A percentile compares a stretch with the other conserved stretches of the same genome.
These are phyloP conservation scores for Euclidium syriacum DNA, from an alignment of 345 rosid genomes.

Conservation along the genomic window DNA sequence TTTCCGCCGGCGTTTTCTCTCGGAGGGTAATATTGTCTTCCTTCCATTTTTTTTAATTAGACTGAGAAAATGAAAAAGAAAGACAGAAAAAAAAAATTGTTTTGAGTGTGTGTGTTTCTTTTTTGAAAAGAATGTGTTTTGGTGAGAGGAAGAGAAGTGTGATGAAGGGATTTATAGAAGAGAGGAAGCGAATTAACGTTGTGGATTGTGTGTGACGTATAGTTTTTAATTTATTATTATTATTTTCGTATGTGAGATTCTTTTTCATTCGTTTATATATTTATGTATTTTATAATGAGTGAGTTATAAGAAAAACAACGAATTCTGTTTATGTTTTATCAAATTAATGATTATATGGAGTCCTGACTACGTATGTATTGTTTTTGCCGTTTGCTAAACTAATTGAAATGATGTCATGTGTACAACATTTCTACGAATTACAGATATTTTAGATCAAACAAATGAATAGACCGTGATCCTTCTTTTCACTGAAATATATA, in stretches of 20 bases:
- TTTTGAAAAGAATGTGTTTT: conserved; percentile 12
- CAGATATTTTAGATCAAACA: too few relatives aligned
- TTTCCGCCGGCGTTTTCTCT: conserved; percentile 24
- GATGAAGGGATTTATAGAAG: conserved; percentile 28
- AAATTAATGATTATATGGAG: conserved; percentile 18
- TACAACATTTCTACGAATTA: too few relatives aligned
- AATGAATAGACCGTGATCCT: too few relatives aligned
- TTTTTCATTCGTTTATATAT: not conserved
- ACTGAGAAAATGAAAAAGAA: not conserved
- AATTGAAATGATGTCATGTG: not conserved
- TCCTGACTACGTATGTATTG: conserved; percentile 15
- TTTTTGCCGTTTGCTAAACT: not conserved
- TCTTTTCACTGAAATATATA: too few relatives aligned
- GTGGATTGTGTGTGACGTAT: conserved; percentile 25
- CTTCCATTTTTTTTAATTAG: conserved; percentile 36
- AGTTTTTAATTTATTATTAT: not conserved
- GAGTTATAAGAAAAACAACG: not conserved
- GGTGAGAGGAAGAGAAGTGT: conserved; percentile 26
- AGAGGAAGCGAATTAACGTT: conserved; percentile 11
- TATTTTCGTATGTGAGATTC: conserved; percentile 10
- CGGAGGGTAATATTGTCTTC: conserved; percentile 36
- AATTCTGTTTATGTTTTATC: not conserved
- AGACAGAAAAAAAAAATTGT: not conserved
- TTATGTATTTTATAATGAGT: not conserved
- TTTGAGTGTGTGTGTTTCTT: not conserved